Evolutionary conservation across 495 filamentous ascomycete species (phyloP).

Genomic region (Aspergillus hancockii): DNA sequence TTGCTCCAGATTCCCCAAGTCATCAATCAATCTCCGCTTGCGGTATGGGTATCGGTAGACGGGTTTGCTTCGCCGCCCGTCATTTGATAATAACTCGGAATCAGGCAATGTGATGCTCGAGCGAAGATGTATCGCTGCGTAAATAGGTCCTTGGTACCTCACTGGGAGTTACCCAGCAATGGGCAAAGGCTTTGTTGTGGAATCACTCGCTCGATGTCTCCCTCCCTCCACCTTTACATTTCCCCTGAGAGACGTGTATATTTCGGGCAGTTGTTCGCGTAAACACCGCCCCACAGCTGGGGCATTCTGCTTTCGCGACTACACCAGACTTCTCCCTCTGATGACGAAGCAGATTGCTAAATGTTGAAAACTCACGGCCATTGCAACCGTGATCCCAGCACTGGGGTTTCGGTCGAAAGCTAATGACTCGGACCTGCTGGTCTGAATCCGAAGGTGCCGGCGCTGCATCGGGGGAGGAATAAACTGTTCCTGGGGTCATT

Average conservation of each 20-base stretch:
- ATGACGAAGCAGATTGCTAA: conserved; percentile 89
- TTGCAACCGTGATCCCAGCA: conserved; percentile 97
- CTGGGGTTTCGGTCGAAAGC: conserved; percentile 80
- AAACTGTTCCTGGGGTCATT: conserved; percentile 29
- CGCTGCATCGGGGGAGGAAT: conserved; percentile 33
- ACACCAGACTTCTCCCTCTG: conserved; percentile 93
- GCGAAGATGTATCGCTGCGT: not conserved
- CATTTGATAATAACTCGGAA: not conserved
- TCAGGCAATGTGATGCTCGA: not conserved
- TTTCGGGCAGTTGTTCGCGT: conserved; percentile 89
- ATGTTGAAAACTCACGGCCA: conserved; percentile 90
- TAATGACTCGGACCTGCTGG: conserved; percentile 67
- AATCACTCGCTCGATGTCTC: conserved; percentile 32
- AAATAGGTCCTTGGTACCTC: not conserved
- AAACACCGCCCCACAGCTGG: conserved; percentile 86
- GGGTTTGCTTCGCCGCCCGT: not conserved
- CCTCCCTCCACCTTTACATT: conserved; percentile 65
- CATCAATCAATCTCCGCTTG: not conserved
- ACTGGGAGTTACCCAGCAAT: not conserved
- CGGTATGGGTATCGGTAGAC: not conserved
- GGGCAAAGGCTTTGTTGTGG: not conserved
- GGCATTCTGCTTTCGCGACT: conserved; percentile 81
- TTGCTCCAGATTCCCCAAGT: not conserved
- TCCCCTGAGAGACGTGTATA: conserved; percentile 84
- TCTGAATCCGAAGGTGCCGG: conserved; percentile 34